Percentiles rank a stretch among this genome's conserved stretches.
Conservation (phyloP, 148 eudicot species). For the Rhododendron vialii region DNA sequence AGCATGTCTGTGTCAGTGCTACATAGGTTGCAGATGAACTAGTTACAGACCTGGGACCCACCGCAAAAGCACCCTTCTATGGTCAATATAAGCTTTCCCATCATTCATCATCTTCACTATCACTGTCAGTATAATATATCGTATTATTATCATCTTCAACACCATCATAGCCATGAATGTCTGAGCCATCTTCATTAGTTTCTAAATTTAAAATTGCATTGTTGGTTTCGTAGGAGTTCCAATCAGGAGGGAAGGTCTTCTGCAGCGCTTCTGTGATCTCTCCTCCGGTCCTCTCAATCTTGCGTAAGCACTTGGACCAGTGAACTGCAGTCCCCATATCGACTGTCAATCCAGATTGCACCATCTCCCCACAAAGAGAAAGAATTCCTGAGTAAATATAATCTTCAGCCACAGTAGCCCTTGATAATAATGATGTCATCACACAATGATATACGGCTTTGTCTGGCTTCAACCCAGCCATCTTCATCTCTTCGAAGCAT, state of each 20-base stretch:
- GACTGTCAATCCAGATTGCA: constrained; percentile 57
- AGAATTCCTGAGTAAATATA: constrained; percentile 65
- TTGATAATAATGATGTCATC: constrained; percentile 78
- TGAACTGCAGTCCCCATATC: constrained; percentile 99
- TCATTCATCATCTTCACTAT: constrained; percentile 27
- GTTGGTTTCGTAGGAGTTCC: constrained; percentile 50
- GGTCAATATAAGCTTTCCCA: background rate
- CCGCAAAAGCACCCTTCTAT: background rate
- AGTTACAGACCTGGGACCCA: background rate
- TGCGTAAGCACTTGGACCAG: constrained; percentile 86
- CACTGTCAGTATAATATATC: constrained; percentile 21
- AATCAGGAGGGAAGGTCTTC: constrained; percentile 93
- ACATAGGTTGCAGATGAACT: background rate
- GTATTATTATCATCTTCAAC: background rate
- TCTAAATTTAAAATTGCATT: constrained; percentile 23
- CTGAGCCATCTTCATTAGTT: constrained; percentile 24
- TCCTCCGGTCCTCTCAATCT: constrained; percentile 82
- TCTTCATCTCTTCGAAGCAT: constrained; percentile 77
- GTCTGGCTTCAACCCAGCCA: constrained; percentile 67
- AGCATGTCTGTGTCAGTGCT: background rate
- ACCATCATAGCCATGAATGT: constrained; percentile 25
- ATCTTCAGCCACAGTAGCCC: constrained; percentile 90
- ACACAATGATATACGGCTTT: constrained; percentile 94
- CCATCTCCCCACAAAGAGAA: constrained; percentile 68
- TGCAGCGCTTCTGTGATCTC: constrained; percentile 85